A percentile compares a stretch with the other conserved stretches of the same genome.
phyloP scores from a whole-genome alignment of 768 basidiomycete genomes.

The Tulasnella sp. region DNA sequence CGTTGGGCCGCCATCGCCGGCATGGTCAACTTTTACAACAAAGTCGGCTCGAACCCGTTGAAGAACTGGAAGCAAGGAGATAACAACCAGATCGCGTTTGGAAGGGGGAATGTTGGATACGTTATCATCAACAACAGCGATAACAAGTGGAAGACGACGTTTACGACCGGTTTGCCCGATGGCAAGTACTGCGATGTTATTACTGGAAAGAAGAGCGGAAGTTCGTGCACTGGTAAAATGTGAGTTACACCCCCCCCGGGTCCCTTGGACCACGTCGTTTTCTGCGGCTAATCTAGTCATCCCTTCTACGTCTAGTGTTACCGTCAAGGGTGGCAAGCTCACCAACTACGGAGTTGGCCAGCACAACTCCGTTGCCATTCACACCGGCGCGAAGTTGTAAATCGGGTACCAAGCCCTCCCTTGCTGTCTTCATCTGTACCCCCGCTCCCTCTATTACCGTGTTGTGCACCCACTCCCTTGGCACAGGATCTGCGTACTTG shows the following conservation, averaged over 20 bases:
- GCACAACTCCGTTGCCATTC: slow-evolving; percentile 38
- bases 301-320: slow-evolving; percentile 33
- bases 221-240: slow-evolving; percentile 46
- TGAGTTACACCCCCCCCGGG: slow-evolving; percentile 27
- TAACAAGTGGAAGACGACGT: slow-evolving; percentile 46
- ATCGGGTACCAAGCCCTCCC: neutral
- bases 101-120: slow-evolving; percentile 50
- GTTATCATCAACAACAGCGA: slow-evolving; percentile 63
- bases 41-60: neutral
- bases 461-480: neutral
- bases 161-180: slow-evolving; percentile 49
- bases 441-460: neutral
- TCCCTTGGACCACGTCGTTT: too few relatives aligned
- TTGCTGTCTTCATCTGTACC: neutral
- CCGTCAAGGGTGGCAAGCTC: slow-evolving; percentile 42
- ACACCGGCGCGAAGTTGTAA: slow-evolving; percentile 21
- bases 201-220: slow-evolving; percentile 37
- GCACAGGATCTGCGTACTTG: neutral
- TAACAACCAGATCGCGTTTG: slow-evolving; percentile 57
- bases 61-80: slow-evolving; percentile 51
- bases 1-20: slow-evolving; percentile 24
- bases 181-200: slow-evolving; percentile 62
- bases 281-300: neutral
- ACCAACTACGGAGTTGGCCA: slow-evolving; percentile 41
- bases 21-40: slow-evolving; percentile 23